Evolutionary conservation across 148 eudicot genomes (phyloP).

Genomic region (Polygonum maritimum): DNA sequence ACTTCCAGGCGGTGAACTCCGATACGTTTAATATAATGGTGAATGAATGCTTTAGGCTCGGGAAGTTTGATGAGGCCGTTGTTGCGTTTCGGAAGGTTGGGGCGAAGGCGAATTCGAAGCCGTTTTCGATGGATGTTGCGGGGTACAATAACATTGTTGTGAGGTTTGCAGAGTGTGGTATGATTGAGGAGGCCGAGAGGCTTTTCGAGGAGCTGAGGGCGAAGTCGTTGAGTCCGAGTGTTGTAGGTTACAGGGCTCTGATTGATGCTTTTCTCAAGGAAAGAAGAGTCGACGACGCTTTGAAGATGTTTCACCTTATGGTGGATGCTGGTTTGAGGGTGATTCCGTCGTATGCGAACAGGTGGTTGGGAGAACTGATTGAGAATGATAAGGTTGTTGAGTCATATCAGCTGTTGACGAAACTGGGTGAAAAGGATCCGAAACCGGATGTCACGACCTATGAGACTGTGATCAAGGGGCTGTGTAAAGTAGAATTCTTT

Average conservation of each 20-base stretch:
- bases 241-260: slow-evolving; percentile 51
- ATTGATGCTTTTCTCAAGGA: slow-evolving; percentile 67
- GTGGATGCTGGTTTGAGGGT: slow-evolving; percentile 70
- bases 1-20: slow-evolving; percentile 35
- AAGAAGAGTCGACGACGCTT: slow-evolving; percentile 45
- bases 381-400: slow-evolving; percentile 45
- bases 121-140: slow-evolving; percentile 79
- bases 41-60: slow-evolving; percentile 34
- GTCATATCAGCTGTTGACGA: slow-evolving; percentile 48
- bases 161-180: slow-evolving; percentile 59
- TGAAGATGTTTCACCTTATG: slow-evolving; percentile 54
- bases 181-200: slow-evolving; percentile 70
- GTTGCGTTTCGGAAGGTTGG: slow-evolving; percentile 60
- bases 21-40: slow-evolving; percentile 37
- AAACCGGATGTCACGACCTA: slow-evolving; percentile 68
- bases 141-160: slow-evolving; percentile 68
- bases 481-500: slow-evolving; percentile 30
- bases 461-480: slow-evolving; percentile 67
- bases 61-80: slow-evolving; percentile 48
- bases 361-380: slow-evolving; percentile 59
- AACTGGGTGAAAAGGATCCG: slow-evolving; percentile 64
- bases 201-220: slow-evolving; percentile 45
- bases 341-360: slow-evolving; percentile 61
- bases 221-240: slow-evolving; percentile 77
- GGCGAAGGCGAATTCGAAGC: slow-evolving; percentile 42